These are phyloP conservation scores for Andalucia godoyi DNA, from an alignment of 78 protist species.

Conservation along the genomic window DNA sequence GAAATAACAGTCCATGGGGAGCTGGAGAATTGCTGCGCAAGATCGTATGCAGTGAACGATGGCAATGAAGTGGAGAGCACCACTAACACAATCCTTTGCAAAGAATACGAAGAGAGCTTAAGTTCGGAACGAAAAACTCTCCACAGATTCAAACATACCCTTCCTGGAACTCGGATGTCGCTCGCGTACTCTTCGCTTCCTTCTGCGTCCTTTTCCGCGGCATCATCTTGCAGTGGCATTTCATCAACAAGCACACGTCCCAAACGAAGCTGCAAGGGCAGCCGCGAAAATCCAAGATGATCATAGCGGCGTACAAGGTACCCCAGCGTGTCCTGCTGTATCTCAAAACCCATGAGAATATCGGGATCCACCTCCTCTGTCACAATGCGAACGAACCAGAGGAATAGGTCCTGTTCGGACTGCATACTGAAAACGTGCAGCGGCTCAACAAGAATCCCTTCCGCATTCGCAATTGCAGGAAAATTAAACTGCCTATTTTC, in stretches of 20 bases:
- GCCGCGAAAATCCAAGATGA: background rate
- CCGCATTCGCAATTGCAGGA: no score
- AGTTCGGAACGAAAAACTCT: slow-evolving; percentile 59
- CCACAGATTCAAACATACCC: slow-evolving; percentile 76
- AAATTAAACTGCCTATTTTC: no score
- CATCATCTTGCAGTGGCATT: background rate
- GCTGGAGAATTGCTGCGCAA: background rate
- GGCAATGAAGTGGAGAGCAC: slow-evolving; percentile 12
- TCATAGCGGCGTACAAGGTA: slow-evolving; percentile 34
- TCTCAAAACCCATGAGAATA: slow-evolving; percentile 65
- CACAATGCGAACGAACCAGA: no score
- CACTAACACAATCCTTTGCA: slow-evolving; percentile 20
- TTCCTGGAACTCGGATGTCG: slow-evolving; percentile 40
- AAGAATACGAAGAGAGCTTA: slow-evolving; percentile 36
- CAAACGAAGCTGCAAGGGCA: background rate
- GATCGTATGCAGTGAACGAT: background rate
- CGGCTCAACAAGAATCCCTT: no score
- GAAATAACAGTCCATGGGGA: background rate
- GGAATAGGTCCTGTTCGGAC: no score
- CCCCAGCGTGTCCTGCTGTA: slow-evolving; percentile 61
- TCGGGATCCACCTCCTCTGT: slow-evolving; percentile 70
- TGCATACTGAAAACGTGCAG: no score
- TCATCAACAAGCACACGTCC: background rate
- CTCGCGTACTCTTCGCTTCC: slow-evolving; percentile 29
- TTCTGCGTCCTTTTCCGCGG: slow-evolving; percentile 8